These are phyloP conservation scores for Rhizopus stolonifer DNA, from an alignment of 371 early-diverging fungal genomes.

Conservation along the genomic window DNA sequence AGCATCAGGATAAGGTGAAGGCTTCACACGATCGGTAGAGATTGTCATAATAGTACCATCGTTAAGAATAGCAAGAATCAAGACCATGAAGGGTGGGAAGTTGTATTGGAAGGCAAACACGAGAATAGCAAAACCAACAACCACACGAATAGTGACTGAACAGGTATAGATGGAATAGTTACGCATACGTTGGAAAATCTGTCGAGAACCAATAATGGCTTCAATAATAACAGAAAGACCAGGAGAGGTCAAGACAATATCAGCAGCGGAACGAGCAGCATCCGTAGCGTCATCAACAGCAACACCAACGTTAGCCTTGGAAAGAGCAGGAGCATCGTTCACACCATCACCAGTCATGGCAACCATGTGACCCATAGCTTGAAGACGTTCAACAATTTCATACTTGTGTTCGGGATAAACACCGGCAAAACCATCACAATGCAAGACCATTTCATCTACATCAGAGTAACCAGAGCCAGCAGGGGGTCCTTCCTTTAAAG, in stretches of 20 bases:
- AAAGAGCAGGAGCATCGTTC: conserved; percentile 95
- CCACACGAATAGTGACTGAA: conserved; percentile 66
- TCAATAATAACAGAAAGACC: conserved; percentile 78
- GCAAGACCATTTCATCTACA: conserved; percentile 79
- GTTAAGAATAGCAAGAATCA: conserved; percentile 63
- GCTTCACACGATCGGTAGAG: conserved; percentile 59
- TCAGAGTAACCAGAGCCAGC: conserved; percentile 70
- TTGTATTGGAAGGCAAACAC: conserved; percentile 58
- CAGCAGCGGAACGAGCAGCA: conserved; percentile 77
- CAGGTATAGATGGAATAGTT: conserved; percentile 65
- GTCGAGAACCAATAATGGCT: conserved; percentile 65
- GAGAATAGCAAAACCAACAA: conserved; percentile 61
- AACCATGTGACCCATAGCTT: conserved; percentile 78
- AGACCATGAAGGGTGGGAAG: conserved; percentile 67
- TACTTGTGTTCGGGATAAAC: conserved; percentile 95
- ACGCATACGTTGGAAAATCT: conserved; percentile 77
- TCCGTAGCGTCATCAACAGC: conserved; percentile 83
- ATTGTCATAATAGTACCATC: conserved; percentile 69
- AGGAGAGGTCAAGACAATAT: conserved; percentile 76
- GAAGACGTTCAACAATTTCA: conserved; percentile 90
- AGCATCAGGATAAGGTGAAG: conserved; percentile 58
- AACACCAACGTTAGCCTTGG: conserved; percentile 82
- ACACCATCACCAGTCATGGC: conserved; percentile 97
- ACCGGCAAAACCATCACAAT: conserved; percentile 87
- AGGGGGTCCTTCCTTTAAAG: conserved; percentile 73